phyloP scores from a whole-genome alignment of 176 grass and related monocot genomes.

The Oryza coarctata region DNA sequence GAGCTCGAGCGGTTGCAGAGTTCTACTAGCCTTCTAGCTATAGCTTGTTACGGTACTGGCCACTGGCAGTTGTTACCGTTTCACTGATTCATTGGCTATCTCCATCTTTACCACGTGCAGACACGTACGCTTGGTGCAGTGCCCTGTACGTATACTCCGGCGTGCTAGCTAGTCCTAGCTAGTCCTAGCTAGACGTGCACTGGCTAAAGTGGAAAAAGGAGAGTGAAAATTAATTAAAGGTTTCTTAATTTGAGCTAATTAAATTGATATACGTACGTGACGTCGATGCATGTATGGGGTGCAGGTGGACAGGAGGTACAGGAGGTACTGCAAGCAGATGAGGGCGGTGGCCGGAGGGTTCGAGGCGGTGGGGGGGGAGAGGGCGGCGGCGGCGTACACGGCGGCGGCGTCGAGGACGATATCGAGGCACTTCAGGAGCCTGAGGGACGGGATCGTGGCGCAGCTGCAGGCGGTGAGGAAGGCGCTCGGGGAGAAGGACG shows the following conservation, averaged over 20 bases:
- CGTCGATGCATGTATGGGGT: not conserved
- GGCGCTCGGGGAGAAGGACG: slow-evolving; percentile 79
- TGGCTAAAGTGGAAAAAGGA: not conserved
- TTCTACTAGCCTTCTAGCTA: slow-evolving; percentile 4
- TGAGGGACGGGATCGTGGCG: slow-evolving; percentile 70
- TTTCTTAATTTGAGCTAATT: slow-evolving; percentile 3
- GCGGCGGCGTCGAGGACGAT: slow-evolving; percentile 71
- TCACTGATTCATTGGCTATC: slow-evolving; percentile 43
- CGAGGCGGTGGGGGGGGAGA: slow-evolving; percentile 69
- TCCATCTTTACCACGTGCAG: not conserved
- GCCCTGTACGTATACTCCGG: not conserved
- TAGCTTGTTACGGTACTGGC: not conserved
- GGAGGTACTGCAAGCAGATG: slow-evolving; percentile 88
- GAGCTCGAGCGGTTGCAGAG: slow-evolving; percentile 23
- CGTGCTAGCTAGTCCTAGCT: not conserved
- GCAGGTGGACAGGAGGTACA: slow-evolving; percentile 85
- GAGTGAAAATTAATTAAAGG: not conserved
- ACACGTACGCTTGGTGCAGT: not conserved
- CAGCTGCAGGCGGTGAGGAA: slow-evolving; percentile 55
- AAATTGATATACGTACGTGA: not conserved
- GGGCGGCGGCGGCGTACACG: slow-evolving; percentile 67
- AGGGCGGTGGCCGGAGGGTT: slow-evolving; percentile 53
- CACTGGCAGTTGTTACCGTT: slow-evolving; percentile 34
- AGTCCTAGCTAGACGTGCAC: not conserved
- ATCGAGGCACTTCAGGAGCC: slow-evolving; percentile 72